Evolutionary conservation across 1,139 yeast genomes (phyloP), one percentile per base, ranked within the genome.

Genomic region (Trichomonascaceae sp.): DNA sequence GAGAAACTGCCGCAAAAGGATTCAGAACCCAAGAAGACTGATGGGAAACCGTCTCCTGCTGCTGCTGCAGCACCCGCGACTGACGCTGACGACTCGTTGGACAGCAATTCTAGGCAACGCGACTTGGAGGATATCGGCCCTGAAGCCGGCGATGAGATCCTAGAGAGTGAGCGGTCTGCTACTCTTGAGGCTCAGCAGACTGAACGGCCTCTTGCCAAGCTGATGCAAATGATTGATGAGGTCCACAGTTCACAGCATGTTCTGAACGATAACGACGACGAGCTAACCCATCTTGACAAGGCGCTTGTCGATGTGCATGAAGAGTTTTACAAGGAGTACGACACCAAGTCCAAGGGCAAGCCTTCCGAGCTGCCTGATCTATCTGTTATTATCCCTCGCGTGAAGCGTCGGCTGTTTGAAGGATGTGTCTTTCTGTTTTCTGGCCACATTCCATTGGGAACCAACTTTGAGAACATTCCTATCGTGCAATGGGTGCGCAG

Each of bases 401-500:
- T 87, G 69, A 87, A 85, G 52, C 57, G 62, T 13, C 52, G 63
- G 37, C 85, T 84, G 2, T 72, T 89, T 42, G 59, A 68, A 27
- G 89, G 78, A 2, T 69, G 77, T 31, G 73, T 74, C 1, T 71
- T 89, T 37, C 65, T 89, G 17, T 79, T 89, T 48, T 79, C 94
- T 1, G 97, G 97, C 0, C 67, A 87, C 13, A 69, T 89, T 15
- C 96, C 96, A 1, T 54, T 81, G 13, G 92, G 92, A 1, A 67
- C 76, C 4, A 70, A 74, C 38, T 60, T 81, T 14, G 76, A 78
- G 36, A 59, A 67, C 14, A 63, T 60, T 2, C 95, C 84, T 52
- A 81, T 89, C 33, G 96, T 87, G 1, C 74, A 77, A 17, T 87
- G 97, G 96, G 80, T 89, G 13, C 71, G 73, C 37, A 82, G 87